These are phyloP conservation scores for Gyromitra esculenta DNA, from an alignment of 2,329 filamentous ascomycete genomes.

Conservation along the genomic window DNA sequence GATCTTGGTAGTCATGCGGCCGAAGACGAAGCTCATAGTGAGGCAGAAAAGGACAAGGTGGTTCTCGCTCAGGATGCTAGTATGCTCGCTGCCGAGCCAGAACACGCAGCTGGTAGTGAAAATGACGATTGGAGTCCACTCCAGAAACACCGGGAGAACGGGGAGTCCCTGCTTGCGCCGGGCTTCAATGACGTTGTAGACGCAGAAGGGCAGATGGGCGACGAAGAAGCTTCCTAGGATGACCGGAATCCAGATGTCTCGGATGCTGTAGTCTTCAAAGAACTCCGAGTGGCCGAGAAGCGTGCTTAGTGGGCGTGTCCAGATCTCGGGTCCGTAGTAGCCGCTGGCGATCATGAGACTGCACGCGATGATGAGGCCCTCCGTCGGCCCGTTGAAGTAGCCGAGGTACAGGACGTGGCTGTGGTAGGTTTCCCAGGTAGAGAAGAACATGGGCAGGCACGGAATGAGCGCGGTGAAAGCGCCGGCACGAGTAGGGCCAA, in stretches of 20 bases:
- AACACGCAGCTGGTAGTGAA: constrained; percentile 78
- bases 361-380: constrained; percentile 90
- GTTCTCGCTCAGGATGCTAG: constrained; percentile 81
- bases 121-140: constrained; percentile 90
- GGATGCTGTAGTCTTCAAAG: constrained; percentile 77
- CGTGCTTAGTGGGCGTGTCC: constrained; percentile 77
- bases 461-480: constrained; percentile 92
- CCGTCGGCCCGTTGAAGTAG: constrained; percentile 95
- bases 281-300: constrained; percentile 71
- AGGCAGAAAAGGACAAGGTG: constrained; percentile 91
- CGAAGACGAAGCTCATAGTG: constrained; percentile 96
- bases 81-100: constrained; percentile 92
- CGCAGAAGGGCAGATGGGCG: constrained; percentile 86
- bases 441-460: constrained; percentile 98
- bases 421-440: constrained; percentile 99
- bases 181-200: constrained; percentile 83
- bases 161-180: constrained; percentile 77
- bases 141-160: constrained; percentile 82
- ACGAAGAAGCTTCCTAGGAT: constrained; percentile 73
- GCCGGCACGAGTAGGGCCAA: constrained; percentile 83
- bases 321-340: constrained; percentile 86
- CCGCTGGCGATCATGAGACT: constrained; percentile 86
- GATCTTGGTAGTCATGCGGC: constrained; percentile 98
- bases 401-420: constrained; percentile 96
- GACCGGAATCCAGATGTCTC: constrained; percentile 85